Evolutionary conservation across 345 rosid species (phyloP), one percentile per base, ranked within the genome.

Genomic region (Rhodamnia rubescens): DNA sequence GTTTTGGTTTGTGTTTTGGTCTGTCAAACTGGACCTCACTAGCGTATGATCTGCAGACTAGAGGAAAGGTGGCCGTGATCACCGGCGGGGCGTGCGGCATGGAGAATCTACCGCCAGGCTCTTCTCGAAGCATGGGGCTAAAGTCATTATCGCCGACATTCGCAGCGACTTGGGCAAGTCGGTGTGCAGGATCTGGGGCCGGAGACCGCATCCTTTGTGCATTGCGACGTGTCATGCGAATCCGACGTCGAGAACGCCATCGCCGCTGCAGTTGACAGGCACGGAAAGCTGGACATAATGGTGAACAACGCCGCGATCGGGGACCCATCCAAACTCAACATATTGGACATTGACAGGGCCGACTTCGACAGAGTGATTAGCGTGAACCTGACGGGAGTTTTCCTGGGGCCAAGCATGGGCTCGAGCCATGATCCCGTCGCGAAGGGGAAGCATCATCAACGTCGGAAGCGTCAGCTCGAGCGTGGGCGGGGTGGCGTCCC

Each of bases 361-460:
- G 53, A 85, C 53, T 85, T 74, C 13, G 83, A 85, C 6, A 42
- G 1, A 36, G 78, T 69, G 36, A 51, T 81, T 18, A 9, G 83
- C 53, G 83, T 81, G 53, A 81, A 81, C 83, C 53, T 81, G 29
- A 81, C 54, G 0, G 83, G 83, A 4, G 53, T 56, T 1, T 90
- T 88, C 59, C 21, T 90, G 89, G 91, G 21, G 56, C 86, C 21
- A 90, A 90, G 56, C 89, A 89, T 24, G 89, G 10, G 88, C 90
- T 26, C 83, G 85, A 16, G 89, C 85, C 32, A 89, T 89, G 91
- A 82, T 78, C 21, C 18, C 36, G 14, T 69, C 13, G 11, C 47
- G 42, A 18, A 61, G 82, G 5, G 87, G 89, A 26, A 83, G 84
- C 80, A 85, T 85, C 49, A 83, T 88, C 16, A 53, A 55, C 11